Conservation (phyloP, 164 flowering plant species). For the Liquidambar formosana region DNA sequence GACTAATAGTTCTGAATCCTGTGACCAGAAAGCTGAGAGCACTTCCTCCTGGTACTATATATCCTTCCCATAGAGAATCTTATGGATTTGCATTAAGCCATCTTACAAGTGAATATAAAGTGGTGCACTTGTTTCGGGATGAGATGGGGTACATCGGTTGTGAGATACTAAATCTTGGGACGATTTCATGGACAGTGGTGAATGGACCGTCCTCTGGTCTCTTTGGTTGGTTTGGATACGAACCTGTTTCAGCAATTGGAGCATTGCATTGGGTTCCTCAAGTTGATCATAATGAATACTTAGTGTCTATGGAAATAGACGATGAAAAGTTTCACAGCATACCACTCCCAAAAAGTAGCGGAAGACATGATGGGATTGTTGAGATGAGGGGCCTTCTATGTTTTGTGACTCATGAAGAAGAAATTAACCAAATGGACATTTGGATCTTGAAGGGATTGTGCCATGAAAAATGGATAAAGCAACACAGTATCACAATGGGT, state of each 20-base stretch:
- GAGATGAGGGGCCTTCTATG: slow-evolving; percentile 35
- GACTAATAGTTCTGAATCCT: slow-evolving; percentile 45
- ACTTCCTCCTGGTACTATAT: slow-evolving; percentile 43
- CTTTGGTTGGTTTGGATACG: slow-evolving; percentile 23
- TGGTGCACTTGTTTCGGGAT: slow-evolving; percentile 52
- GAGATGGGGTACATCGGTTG: slow-evolving; percentile 26
- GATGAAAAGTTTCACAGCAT: slow-evolving; percentile 39
- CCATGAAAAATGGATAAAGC: slow-evolving; percentile 28
- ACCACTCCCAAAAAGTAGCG: slow-evolving; percentile 27
- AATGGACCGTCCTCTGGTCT: slow-evolving; percentile 40
- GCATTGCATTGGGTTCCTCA: slow-evolving; percentile 51
- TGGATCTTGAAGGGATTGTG: slow-evolving; percentile 37
- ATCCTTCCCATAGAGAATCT: slow-evolving; percentile 29
- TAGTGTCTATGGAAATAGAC: slow-evolving; percentile 40
- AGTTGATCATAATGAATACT: slow-evolving; percentile 20
- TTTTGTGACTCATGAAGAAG: slow-evolving; percentile 31
- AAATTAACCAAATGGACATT: slow-evolving; percentile 17
- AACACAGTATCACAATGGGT: slow-evolving; percentile 21
- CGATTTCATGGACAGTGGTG: slow-evolving; percentile 39
- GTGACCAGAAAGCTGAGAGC: slow-evolving; percentile 35
- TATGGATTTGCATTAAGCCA: slow-evolving; percentile 33
- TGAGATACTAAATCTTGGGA: slow-evolving; percentile 33
- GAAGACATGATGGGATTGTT: slow-evolving; percentile 29
- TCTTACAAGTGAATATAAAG: slow-evolving; percentile 26
- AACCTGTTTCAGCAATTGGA: slow-evolving; percentile 37